Percentiles rank a stretch among this genome's conserved stretches.
Evolutionary conservation across 768 basidiomycete species (phyloP).

Genomic region (Aureoboletus auriporus): DNA sequence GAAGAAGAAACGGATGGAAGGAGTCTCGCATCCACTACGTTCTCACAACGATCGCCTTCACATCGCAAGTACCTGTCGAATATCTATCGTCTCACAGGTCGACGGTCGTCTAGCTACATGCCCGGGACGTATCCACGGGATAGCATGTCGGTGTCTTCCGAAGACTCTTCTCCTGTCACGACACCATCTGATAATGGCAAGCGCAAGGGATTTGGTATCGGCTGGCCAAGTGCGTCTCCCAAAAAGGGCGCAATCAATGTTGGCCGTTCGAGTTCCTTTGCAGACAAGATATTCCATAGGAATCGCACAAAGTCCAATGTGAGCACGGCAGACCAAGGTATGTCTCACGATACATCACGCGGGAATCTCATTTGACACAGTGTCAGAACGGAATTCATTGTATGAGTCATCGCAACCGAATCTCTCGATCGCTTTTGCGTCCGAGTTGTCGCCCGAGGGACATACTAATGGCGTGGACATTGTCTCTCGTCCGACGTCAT

Average conservation of each 20-base stretch:
- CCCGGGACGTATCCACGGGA: constrained; percentile 46
- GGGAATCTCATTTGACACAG: neutral
- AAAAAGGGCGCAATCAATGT: constrained; percentile 45
- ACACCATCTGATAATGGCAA: constrained; percentile 51
- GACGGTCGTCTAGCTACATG: constrained; percentile 36
- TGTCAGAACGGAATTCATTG: constrained; percentile 25
- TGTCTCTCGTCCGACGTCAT: constrained; percentile 38
- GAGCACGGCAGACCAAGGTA: constrained; percentile 44
- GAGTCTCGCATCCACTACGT: constrained; percentile 35
- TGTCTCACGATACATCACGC: constrained; percentile 16
- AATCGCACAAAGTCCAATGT: constrained; percentile 50
- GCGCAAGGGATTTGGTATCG: constrained; percentile 30
- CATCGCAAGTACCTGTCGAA: constrained; percentile 44
- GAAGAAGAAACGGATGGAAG: constrained; percentile 27
- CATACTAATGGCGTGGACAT: constrained; percentile 11
- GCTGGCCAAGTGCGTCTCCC: constrained; percentile 48
- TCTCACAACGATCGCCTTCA: constrained; percentile 50
- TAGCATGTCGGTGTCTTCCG: constrained; percentile 64
- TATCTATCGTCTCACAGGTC: constrained; percentile 42
- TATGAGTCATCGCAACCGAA: constrained; percentile 24
- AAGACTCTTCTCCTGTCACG: constrained; percentile 58
- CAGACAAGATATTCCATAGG: constrained; percentile 56
- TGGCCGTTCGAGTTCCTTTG: constrained; percentile 54
- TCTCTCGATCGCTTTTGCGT: constrained; percentile 19
- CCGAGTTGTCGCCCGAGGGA: constrained; percentile 14